phyloP scores from a whole-genome alignment of 2,329 filamentous ascomycete species.

The Microsporum ferrugineum region DNA sequence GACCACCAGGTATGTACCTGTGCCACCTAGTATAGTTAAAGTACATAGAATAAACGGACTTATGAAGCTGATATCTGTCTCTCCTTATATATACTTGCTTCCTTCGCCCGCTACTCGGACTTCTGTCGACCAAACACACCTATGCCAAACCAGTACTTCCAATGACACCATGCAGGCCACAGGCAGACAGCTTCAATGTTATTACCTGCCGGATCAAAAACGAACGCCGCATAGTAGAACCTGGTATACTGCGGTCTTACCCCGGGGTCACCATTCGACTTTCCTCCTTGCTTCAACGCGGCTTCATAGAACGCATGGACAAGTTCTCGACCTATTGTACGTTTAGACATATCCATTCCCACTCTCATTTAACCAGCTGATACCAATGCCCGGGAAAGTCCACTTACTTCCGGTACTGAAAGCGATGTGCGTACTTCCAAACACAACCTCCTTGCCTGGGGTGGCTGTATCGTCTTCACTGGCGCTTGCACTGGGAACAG shows the following conservation, averaged over 20 bases:
- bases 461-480: constrained; percentile 5
- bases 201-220: constrained; percentile 42
- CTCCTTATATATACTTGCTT: background rate
- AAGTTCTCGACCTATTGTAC: constrained; percentile 25
- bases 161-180: constrained; percentile 14
- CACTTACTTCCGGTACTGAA: constrained; percentile 19
- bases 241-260: constrained; percentile 34
- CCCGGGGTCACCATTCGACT: constrained; percentile 42
- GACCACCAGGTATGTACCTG: background rate
- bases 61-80: background rate
- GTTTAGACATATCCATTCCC: background rate
- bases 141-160: constrained; percentile 14
- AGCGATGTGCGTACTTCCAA: constrained; percentile 17
- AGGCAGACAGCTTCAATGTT: constrained; percentile 41
- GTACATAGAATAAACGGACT: constrained; percentile 1
- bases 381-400: background rate
- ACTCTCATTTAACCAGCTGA: background rate
- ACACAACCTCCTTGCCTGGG: constrained; percentile 4
- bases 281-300: constrained; percentile 35
- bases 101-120: background rate
- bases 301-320: constrained; percentile 40
- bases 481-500: constrained; percentile 5
- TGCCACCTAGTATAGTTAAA: background rate
- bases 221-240: constrained; percentile 43
- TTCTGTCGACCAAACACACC: constrained; percentile 15